These are phyloP conservation scores for Yarrowia yakushimensis DNA, from an alignment of 805 yeast species.

Conservation along the genomic window DNA sequence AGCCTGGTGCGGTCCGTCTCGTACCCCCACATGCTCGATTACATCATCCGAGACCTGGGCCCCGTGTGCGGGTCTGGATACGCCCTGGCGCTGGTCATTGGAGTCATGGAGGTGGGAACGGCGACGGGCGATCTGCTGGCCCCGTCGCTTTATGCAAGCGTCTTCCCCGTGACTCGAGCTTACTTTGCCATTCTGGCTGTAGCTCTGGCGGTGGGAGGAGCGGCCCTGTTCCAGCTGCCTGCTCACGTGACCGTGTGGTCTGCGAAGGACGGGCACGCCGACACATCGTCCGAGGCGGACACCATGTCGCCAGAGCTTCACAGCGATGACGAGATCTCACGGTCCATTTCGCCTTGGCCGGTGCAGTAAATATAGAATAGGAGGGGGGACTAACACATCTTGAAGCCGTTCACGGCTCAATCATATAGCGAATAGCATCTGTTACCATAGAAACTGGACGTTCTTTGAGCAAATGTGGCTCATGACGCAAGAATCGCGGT, in stretches of 20 bases:
- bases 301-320: conserved; percentile 16
- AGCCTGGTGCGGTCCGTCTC: conserved; percentile 5
- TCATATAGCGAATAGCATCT: not conserved
- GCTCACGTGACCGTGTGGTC: not conserved
- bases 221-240: not conserved
- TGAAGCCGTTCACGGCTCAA: not conserved
- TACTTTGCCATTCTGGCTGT: conserved; percentile 4
- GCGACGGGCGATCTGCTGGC: not conserved
- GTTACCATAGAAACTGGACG: not conserved
- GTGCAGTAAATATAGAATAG: not conserved
- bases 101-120: not conserved
- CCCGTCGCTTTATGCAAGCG: not conserved
- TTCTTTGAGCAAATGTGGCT: not conserved
- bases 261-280: not conserved
- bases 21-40: conserved; percentile 7
- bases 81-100: not conserved
- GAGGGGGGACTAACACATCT: conserved; percentile 7
- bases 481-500: not conserved
- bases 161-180: not conserved
- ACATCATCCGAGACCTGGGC: not conserved
- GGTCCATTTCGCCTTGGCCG: conserved; percentile 20
- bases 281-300: conserved; percentile 11
- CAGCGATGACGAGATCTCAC: conserved; percentile 14
- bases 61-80: conserved; percentile 7
- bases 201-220: not conserved